Conservation (phyloP, 2,329 filamentous ascomycete species). For the Dactylella cylindrospora region DNA sequence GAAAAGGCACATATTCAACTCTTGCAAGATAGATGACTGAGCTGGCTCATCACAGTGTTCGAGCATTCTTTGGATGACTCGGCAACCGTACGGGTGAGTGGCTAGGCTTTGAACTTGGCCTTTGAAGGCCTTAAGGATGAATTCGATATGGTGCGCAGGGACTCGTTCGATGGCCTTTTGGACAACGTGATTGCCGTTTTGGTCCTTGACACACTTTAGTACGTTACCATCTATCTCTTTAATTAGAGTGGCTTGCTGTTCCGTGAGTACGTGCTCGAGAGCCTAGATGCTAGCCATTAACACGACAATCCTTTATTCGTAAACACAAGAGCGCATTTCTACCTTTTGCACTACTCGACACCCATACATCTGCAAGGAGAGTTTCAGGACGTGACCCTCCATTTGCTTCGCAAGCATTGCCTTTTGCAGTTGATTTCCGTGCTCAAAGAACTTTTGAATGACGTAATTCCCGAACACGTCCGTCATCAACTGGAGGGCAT, state of each 20-base stretch:
- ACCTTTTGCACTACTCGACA: constrained; percentile 96
- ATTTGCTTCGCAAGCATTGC: constrained; percentile 80
- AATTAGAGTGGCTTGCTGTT: constrained; percentile 82
- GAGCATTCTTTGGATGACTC: constrained; percentile 88
- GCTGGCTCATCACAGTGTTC: constrained; percentile 76
- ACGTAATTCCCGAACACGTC: constrained; percentile 99
- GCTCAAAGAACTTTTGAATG: constrained; percentile 95
- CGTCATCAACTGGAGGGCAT: constrained; percentile 85
- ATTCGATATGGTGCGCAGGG: constrained; percentile 74
- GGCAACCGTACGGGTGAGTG: constrained; percentile 81
- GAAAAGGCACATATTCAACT: constrained; percentile 72
- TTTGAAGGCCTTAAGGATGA: constrained; percentile 78
- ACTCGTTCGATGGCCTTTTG: constrained; percentile 87
- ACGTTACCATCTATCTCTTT: constrained; percentile 78
- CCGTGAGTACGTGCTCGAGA: constrained; percentile 83
- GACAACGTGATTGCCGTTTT: constrained; percentile 94
- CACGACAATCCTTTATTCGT: neutral
- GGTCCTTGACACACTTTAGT: constrained; percentile 74
- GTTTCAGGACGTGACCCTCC: constrained; percentile 75
- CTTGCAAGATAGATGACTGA: constrained; percentile 70
- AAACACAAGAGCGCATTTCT: constrained; percentile 15
- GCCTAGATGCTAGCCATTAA: constrained; percentile 59
- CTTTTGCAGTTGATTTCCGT: constrained; percentile 92
- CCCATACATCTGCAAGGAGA: constrained; percentile 87
- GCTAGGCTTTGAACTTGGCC: constrained; percentile 73